Evolutionary conservation across 768 basidiomycete genomes (phyloP).

Genomic region (Termitomyces sp.): DNA sequence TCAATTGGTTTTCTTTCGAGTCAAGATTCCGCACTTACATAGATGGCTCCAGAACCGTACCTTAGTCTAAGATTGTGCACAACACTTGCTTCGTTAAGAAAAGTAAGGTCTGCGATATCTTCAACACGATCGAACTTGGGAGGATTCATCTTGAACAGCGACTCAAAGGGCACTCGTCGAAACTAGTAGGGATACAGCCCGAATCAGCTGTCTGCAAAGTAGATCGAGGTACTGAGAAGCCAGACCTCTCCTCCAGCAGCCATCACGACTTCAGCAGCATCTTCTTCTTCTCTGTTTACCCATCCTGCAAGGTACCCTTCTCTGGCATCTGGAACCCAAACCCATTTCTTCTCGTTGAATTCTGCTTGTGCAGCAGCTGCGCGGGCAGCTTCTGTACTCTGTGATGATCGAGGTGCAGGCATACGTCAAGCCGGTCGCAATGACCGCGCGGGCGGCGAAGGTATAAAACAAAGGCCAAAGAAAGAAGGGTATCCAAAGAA

Average conservation of each 20-base stretch:
- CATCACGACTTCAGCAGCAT: slow-evolving; percentile 79
- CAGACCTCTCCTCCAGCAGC: slow-evolving; percentile 78
- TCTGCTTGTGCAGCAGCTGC: slow-evolving; percentile 90
- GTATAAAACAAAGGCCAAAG: not conserved
- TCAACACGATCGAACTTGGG: slow-evolving; percentile 97
- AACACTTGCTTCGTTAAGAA: slow-evolving; percentile 96
- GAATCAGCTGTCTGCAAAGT: not conserved
- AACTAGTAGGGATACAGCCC: slow-evolving; percentile 14
- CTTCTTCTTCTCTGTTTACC: slow-evolving; percentile 84
- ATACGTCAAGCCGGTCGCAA: slow-evolving; percentile 22
- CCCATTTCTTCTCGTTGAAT: slow-evolving; percentile 98
- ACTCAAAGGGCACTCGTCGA: slow-evolving; percentile 63
- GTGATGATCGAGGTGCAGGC: slow-evolving; percentile 44
- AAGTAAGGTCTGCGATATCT: slow-evolving; percentile 97
- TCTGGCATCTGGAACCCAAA: slow-evolving; percentile 91
- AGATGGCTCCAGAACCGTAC: slow-evolving; percentile 89
- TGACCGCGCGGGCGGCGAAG: no score
- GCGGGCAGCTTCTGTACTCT: slow-evolving; percentile 67
- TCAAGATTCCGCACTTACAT: slow-evolving; percentile 48
- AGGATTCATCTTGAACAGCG: slow-evolving; percentile 94
- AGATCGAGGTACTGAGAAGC: not conserved
- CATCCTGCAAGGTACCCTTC: slow-evolving; percentile 94
- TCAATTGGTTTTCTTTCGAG: slow-evolving; percentile 1
- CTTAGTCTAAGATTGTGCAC: slow-evolving; percentile 94
- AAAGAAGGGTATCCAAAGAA: not conserved